Conservation (phyloP, 768 basidiomycete species). For the Lentinula lateritia region DNA sequence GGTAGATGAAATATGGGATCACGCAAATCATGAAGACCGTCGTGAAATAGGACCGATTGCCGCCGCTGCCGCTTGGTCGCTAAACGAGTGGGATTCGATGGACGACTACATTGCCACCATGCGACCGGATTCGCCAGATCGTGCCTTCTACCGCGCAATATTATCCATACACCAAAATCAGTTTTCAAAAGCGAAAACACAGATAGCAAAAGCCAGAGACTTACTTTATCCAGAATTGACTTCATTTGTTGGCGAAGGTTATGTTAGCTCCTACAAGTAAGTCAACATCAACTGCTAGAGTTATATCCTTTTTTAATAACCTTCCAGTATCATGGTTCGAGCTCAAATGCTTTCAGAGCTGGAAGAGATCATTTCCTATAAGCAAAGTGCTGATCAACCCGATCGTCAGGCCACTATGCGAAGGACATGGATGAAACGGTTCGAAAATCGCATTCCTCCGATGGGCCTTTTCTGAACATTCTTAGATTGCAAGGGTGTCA, state of each 20-base stretch:
- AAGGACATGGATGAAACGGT: conserved; percentile 98
- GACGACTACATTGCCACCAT: conserved; percentile 93
- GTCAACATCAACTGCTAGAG: conserved; percentile 14
- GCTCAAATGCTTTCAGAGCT: conserved; percentile 98
- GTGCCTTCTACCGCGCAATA: conserved; percentile 94
- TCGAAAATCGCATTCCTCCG: conserved; percentile 9
- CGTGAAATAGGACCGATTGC: conserved; percentile 95
- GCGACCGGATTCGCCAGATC: conserved; percentile 89
- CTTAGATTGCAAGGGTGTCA: conserved; percentile 88
- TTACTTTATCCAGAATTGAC: conserved; percentile 86
- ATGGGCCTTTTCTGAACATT: neutral
- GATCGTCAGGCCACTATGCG: conserved; percentile 88
- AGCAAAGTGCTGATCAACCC: conserved; percentile 89
- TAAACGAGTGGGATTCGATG: conserved; percentile 98
- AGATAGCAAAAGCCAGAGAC: conserved; percentile 92
- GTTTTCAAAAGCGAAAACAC: conserved; percentile 82
- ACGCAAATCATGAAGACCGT: conserved; percentile 76
- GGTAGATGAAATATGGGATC: conserved; percentile 85
- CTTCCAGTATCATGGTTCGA: conserved; percentile 81
- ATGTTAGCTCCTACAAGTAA: conserved; percentile 96
- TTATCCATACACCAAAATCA: conserved; percentile 95
- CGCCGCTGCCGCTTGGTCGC: conserved; percentile 94
- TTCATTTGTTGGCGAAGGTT: conserved; percentile 90
- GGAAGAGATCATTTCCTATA: conserved; percentile 96
- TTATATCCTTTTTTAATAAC: neutral